Conservation (phyloP, 306 rosid species). For the Pterocarpus santalinus region DNA sequence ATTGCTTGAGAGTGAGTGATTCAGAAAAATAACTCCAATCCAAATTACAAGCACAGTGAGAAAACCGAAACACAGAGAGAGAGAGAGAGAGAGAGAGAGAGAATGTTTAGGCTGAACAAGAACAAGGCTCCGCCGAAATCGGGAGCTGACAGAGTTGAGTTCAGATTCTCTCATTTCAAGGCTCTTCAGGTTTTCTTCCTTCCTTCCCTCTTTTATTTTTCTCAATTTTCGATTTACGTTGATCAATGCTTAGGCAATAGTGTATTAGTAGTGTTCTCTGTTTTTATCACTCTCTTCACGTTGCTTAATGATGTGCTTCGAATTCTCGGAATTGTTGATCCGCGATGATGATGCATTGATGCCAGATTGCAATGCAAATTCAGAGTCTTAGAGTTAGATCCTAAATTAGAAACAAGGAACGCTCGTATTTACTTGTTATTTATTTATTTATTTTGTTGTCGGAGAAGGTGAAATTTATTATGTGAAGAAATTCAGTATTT, state of each 20-base stretch:
- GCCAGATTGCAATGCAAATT: background rate
- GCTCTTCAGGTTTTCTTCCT: constrained; percentile 57
- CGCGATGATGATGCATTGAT: background rate
- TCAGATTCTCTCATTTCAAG: constrained; percentile 68
- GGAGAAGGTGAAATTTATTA: background rate
- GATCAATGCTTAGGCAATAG: background rate
- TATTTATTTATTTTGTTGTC: background rate
- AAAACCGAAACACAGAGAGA: background rate
- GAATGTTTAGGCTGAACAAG: constrained; percentile 86
- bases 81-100: constrained; percentile 29
- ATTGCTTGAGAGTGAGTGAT: constrained; percentile 25
- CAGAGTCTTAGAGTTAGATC: constrained; percentile 12
- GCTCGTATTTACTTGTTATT: background rate
- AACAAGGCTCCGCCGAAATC: constrained; percentile 62
- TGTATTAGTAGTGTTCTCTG: background rate
- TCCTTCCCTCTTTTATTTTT: background rate
- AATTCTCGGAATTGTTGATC: constrained; percentile 22
- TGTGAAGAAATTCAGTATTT: constrained; percentile 15
- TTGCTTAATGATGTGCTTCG: constrained; percentile 19
- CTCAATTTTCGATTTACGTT: background rate
- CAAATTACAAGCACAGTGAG: background rate
- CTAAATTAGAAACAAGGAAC: constrained; percentile 17
- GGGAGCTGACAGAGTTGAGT: constrained; percentile 55
- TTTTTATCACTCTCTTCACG: background rate
- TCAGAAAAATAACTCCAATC: background rate